phyloP scores from a whole-genome alignment of 2,329 filamentous ascomycete genomes.

The Didymosphaeria variabile region DNA sequence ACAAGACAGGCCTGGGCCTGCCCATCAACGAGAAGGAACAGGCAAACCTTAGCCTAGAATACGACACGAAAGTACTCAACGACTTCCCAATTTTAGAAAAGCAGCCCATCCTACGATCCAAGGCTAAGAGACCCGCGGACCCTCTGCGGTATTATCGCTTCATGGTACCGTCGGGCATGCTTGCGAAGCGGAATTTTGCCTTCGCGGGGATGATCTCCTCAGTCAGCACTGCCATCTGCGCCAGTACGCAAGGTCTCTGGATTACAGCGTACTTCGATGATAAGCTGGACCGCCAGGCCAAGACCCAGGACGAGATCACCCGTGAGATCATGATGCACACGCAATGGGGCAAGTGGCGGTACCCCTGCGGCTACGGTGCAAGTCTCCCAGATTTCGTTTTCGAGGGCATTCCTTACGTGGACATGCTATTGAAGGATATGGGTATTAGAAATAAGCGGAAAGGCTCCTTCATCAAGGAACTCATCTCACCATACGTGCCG shows the following conservation, averaged over 20 bases:
- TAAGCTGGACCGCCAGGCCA: conserved; percentile 47
- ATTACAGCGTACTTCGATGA: conserved; percentile 70
- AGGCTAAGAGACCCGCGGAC: conserved; percentile 19
- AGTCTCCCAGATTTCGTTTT: conserved; percentile 42
- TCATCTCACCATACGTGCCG: conserved; percentile 34
- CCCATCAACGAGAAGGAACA: conserved; percentile 24
- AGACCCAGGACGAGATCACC: conserved; percentile 23
- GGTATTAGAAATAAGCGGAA: conserved; percentile 35
- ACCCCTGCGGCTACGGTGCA: conserved; percentile 40
- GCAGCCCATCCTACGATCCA: conserved; percentile 52
- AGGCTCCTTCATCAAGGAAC: conserved; percentile 32
- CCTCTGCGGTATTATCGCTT: conserved; percentile 58
- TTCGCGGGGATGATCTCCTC: conserved; percentile 51
- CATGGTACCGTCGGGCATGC: conserved; percentile 50
- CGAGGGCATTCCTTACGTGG: conserved; percentile 42
- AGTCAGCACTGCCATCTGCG: conserved; percentile 42
- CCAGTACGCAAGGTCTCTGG: conserved; percentile 53
- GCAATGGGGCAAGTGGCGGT: conserved; percentile 42
- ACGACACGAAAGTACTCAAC: conserved; percentile 61
- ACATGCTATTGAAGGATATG: conserved; percentile 39
- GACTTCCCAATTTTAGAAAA: conserved; percentile 63
- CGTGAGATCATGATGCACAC: conserved; percentile 40
- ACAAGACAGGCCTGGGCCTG: conserved; percentile 32
- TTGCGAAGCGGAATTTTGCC: conserved; percentile 47
- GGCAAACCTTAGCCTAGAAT: conserved; percentile 41